Evolutionary conservation across 2,329 filamentous ascomycete genomes (phyloP).

Genomic region (Colletotrichum lindemuthianum): DNA sequence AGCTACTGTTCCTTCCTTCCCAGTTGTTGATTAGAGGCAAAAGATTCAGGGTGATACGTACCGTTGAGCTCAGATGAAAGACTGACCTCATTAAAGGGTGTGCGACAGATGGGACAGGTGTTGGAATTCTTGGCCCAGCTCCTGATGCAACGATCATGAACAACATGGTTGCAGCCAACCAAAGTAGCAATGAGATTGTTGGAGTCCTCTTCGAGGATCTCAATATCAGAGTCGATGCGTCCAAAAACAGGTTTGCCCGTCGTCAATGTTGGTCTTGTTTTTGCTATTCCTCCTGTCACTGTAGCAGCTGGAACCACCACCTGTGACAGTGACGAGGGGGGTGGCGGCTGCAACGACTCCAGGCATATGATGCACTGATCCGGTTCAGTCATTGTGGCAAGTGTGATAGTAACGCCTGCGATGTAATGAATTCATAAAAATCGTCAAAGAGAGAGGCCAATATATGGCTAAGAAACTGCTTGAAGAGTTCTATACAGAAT

Average conservation of each 20-base stretch:
- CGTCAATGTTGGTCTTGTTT: constrained; percentile 31
- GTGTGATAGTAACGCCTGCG: constrained; percentile 47
- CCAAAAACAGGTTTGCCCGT: constrained; percentile 22
- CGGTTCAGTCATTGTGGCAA: constrained; percentile 61
- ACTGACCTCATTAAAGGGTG: constrained; percentile 89
- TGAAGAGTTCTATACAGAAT: constrained; percentile 1
- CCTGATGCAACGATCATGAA: constrained; percentile 92
- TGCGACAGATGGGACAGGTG: constrained; percentile 96
- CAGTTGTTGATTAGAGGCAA: background rate
- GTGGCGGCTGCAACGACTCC: constrained; percentile 61
- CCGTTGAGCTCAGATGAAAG: constrained; percentile 71
- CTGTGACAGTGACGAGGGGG: constrained; percentile 45
- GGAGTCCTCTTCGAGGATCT: constrained; percentile 40
- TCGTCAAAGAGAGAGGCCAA: constrained; percentile 28
- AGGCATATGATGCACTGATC: constrained; percentile 78
- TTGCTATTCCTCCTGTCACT: constrained; percentile 35
- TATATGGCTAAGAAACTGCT: constrained; percentile 22
- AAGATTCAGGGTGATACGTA: constrained; percentile 28
- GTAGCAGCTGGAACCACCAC: constrained; percentile 38
- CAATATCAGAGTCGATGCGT: constrained; percentile 31
- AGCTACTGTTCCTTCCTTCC: constrained; percentile 33
- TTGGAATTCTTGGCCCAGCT: constrained; percentile 98
- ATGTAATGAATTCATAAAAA: constrained; percentile 61
- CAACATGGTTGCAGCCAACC: constrained; percentile 85
- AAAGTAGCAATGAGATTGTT: constrained; percentile 66